A percentile compares a stretch with the other conserved stretches of the same genome.
Evolutionary conservation across 1,284 basidiomycete species (phyloP).

Genomic region (Grifola frondosa): DNA sequence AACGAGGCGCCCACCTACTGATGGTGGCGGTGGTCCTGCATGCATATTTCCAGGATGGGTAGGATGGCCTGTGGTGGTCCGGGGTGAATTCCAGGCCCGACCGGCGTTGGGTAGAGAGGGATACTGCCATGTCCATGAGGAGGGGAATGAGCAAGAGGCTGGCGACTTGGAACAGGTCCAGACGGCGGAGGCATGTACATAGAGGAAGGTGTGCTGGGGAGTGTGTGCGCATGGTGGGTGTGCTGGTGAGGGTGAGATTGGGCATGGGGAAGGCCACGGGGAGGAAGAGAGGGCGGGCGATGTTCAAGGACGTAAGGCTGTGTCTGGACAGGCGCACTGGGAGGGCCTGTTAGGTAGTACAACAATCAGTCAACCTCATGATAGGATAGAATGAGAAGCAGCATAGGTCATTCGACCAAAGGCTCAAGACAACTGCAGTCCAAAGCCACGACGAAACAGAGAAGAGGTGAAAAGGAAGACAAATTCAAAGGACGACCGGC

Average conservation of each 20-base stretch:
- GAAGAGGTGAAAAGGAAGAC: too few relatives aligned
- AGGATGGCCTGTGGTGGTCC: slow-evolving; percentile 11
- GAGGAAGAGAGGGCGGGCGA: slow-evolving; percentile 12
- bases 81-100: slow-evolving; percentile 23
- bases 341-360: too few relatives aligned
- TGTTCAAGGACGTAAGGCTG: slow-evolving; percentile 21
- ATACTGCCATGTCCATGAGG: slow-evolving; percentile 22
- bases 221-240: slow-evolving; percentile 17
- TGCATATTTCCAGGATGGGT: too few relatives aligned
- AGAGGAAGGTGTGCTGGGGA: slow-evolving; percentile 21
- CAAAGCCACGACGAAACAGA: too few relatives aligned
- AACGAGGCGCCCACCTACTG: slow-evolving; percentile 19
- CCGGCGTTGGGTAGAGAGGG: slow-evolving; percentile 26
- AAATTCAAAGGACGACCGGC: too few relatives aligned
- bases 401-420: too few relatives aligned
- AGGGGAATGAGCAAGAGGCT: slow-evolving; percentile 12
- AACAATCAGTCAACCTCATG: too few relatives aligned
- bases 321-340: slow-evolving; percentile 9
- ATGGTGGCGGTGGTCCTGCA: slow-evolving; percentile 3
- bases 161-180: slow-evolving; percentile 12
- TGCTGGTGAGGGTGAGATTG: slow-evolving; percentile 15
- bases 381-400: too few relatives aligned
- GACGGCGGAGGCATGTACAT: slow-evolving; percentile 29
- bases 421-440: too few relatives aligned
- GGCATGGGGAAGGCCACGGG: slow-evolving; percentile 2